Evolutionary conservation across 2,329 filamentous ascomycete species (phyloP).

Genomic region (Neocucurbitaria cava): DNA sequence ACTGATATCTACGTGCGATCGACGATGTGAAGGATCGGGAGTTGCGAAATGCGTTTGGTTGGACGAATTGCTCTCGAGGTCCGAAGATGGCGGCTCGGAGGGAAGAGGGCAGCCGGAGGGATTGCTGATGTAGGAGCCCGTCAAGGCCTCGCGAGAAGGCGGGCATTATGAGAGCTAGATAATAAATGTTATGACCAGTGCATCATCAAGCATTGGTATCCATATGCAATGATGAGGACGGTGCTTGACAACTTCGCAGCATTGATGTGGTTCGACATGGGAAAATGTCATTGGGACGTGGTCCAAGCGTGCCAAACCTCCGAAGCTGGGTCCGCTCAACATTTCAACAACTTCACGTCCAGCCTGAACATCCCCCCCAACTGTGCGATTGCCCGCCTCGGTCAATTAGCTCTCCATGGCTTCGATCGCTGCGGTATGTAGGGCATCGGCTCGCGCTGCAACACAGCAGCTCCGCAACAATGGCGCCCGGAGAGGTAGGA

Average conservation of each 20-base stretch:
- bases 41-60: constrained; percentile 12
- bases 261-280: not conserved
- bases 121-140: constrained; percentile 32
- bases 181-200: not conserved
- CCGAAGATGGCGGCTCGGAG: constrained; percentile 41
- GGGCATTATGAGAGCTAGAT: constrained; percentile 31
- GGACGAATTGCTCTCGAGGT: constrained; percentile 30
- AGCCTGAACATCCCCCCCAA: constrained; percentile 11
- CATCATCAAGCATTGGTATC: not conserved
- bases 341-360: constrained; percentile 37
- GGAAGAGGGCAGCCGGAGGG: constrained; percentile 42
- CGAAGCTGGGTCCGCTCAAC: constrained; percentile 43
- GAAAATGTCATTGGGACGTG: constrained; percentile 24
- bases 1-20: constrained; percentile 30
- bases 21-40: constrained; percentile 36
- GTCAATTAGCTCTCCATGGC: constrained; percentile 61
- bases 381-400: constrained; percentile 18
- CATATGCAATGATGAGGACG: not conserved
- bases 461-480: constrained; percentile 60
- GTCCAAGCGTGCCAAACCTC: constrained; percentile 24
- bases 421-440: constrained; percentile 69
- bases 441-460: constrained; percentile 67
- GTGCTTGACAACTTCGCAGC: not conserved
- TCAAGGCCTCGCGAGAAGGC: constrained; percentile 40
- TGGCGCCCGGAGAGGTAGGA: constrained; percentile 66